Conservation (phyloP, 495 filamentous ascomycete species). For the Rusavskia elegans region DNA sequence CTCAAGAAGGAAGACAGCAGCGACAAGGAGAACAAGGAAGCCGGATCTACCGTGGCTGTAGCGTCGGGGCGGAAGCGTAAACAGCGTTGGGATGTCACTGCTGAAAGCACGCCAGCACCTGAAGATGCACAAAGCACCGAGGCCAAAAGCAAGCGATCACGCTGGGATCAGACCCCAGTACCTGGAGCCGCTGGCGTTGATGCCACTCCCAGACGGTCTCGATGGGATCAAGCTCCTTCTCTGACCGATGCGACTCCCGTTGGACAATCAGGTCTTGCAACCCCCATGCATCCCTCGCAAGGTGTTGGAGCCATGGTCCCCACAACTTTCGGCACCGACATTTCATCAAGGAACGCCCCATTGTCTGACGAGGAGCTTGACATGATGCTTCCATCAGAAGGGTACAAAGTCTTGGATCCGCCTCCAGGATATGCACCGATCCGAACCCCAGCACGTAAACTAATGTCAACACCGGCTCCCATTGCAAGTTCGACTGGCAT, state of each 20-base stretch:
- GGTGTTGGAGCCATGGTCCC: slow-evolving; percentile 35
- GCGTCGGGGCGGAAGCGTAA: slow-evolving; percentile 63
- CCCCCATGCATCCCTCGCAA: slow-evolving; percentile 73
- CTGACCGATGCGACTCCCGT: slow-evolving; percentile 59
- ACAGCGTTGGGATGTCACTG: slow-evolving; percentile 79
- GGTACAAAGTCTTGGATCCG: slow-evolving; percentile 85
- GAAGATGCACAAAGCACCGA: slow-evolving; percentile 32
- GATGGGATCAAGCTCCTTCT: slow-evolving; percentile 78
- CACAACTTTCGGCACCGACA: slow-evolving; percentile 61
- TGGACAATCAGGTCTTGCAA: slow-evolving; percentile 65
- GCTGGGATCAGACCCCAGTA: slow-evolving; percentile 80
- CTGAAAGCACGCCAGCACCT: slow-evolving; percentile 27
- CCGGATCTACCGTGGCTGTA: slow-evolving; percentile 48
- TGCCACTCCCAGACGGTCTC: slow-evolving; percentile 50
- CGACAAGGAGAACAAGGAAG: slow-evolving; percentile 57
- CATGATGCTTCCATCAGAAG: slow-evolving; percentile 75
- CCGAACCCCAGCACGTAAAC: slow-evolving; percentile 56
- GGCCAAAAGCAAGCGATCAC: slow-evolving; percentile 55
- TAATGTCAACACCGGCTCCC: slow-evolving; percentile 59
- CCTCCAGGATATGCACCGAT: slow-evolving; percentile 88
- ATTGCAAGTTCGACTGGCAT: slow-evolving; percentile 44
- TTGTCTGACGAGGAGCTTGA: slow-evolving; percentile 91
- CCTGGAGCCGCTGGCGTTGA: slow-evolving; percentile 35
- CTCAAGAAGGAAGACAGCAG: slow-evolving; percentile 47
- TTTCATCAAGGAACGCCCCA: slow-evolving; percentile 60